Base-by-base conservation (phyloP, 2,329 filamentous ascomycete species). In the Atkinsonella hypoxylon region DNA sequence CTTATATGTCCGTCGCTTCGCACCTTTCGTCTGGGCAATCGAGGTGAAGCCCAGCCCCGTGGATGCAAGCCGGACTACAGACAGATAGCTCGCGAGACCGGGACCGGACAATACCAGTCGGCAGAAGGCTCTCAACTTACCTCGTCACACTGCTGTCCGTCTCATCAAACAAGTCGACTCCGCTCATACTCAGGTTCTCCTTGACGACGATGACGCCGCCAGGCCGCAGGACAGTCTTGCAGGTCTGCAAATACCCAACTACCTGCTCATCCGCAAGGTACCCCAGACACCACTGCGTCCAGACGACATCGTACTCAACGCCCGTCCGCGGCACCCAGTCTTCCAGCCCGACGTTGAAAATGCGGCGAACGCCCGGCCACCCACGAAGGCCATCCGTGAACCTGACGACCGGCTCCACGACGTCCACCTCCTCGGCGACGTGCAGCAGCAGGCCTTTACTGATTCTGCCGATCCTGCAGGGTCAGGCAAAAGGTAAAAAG, bases 201-300 rank as follows among this genome's bases (percentile, higher is more conserved):
- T 71, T 70, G 15, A 71, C 42, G 0, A 71, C 60, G 2, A 71
- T 66, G 7, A 69, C 10, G 0, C 61, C 63, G 9, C 57, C 59
- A 0, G 61, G 60, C 0, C 52, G 52, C 3, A 72, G 47, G 0
- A 54, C 71, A 0, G 65, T 58, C 45, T 74, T 76, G 62, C 87
- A 87, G 26, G 79, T 73, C 51, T 69, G 58, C 15, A 96, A 67
- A 60, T 83, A 95, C 2, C 69, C 70, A 1, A 85, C 71, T 4
- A 96, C 63, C 63, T 94, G 81, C 8, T 67, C 67, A 62, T 95
- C 89, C 0, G 79, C 89, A 50, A 95, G 70, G 64, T 96, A 85
- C 22, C 87, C 85, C 8, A 91, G 67, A 65, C 89, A 96, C 89
- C 90, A 95, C 66, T 96, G 90, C 48, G 79, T 84, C 87, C 88